Percentiles rank a stretch among this genome's conserved stretches.
These are phyloP conservation scores for Podaxis carcinomalis DNA, from an alignment of 768 basidiomycete genomes.

Conservation along the genomic window DNA sequence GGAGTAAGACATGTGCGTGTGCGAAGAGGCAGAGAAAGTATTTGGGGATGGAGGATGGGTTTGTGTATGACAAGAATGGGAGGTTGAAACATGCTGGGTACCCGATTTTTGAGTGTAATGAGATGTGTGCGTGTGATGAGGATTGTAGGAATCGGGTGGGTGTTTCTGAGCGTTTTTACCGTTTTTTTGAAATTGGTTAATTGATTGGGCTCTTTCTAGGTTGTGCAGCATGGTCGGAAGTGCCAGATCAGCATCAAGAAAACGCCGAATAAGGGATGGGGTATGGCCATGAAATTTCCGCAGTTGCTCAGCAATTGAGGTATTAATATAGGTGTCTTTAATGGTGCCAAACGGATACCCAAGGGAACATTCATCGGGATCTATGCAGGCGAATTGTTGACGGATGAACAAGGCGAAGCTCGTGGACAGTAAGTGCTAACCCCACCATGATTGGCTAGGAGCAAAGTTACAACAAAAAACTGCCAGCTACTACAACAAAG, in stretches of 20 bases:
- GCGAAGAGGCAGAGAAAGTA: slow-evolving; percentile 48
- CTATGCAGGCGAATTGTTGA: slow-evolving; percentile 81
- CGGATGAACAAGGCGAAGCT: slow-evolving; percentile 58
- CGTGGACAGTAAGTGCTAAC: slow-evolving; percentile 58
- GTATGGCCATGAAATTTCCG: slow-evolving; percentile 30
- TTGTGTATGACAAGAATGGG: slow-evolving; percentile 66
- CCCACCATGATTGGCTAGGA: background rate
- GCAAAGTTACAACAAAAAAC: slow-evolving; percentile 3
- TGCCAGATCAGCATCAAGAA: slow-evolving; percentile 59
- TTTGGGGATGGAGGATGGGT: slow-evolving; percentile 40
- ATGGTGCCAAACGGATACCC: slow-evolving; percentile 57
- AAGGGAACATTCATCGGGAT: slow-evolving; percentile 74
- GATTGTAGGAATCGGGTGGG: slow-evolving; percentile 79
- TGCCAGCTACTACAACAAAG: slow-evolving; percentile 65
- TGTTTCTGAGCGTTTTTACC: slow-evolving; percentile 9
- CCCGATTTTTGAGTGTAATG: slow-evolving; percentile 87
- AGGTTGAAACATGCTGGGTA: slow-evolving; percentile 42
- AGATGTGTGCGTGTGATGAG: slow-evolving; percentile 73
- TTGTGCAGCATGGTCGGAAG: slow-evolving; percentile 78
- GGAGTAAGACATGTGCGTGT: slow-evolving; percentile 70
- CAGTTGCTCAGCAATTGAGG: background rate
- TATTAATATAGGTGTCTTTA: slow-evolving; percentile 58
- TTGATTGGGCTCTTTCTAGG: slow-evolving; percentile 35
- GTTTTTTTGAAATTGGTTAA: background rate
- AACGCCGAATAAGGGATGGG: slow-evolving; percentile 83